Percentiles rank a stretch among this genome's conserved stretches.
Conservation (phyloP, 306 rosid genomes). For the Casuarina cunninghamiana region DNA sequence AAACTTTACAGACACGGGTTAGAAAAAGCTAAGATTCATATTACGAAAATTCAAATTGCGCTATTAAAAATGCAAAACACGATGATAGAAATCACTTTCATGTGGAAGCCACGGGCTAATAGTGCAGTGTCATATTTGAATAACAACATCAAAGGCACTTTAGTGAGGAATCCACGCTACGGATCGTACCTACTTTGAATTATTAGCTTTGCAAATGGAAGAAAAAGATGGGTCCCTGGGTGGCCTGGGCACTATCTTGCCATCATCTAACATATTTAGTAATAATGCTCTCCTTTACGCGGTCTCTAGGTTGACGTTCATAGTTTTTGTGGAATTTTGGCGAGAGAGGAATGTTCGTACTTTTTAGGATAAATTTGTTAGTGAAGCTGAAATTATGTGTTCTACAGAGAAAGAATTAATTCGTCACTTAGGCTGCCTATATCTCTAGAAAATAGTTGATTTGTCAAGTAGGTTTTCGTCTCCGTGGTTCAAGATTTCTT, state of each 20-base stretch:
- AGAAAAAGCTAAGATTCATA: not conserved
- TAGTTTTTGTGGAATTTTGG: too few species aligned
- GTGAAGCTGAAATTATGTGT: too few species aligned
- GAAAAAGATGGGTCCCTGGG: not conserved
- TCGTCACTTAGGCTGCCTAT: too few species aligned
- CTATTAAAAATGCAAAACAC: not conserved
- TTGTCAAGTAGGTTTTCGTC: too few species aligned
- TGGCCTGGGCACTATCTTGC: not conserved
- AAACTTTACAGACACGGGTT: not conserved
- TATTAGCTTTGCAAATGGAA: not conserved
- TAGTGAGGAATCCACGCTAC: constrained; percentile 39
- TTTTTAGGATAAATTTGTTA: too few species aligned
- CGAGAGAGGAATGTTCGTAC: too few species aligned
- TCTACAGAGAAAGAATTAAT: too few species aligned
- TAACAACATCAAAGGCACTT: constrained; percentile 24
- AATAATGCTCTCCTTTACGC: too few species aligned
- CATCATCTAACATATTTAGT: too few species aligned
- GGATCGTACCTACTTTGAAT: not conserved
- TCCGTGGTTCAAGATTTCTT: too few species aligned
- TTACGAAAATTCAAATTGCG: not conserved
- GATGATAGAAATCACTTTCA: constrained; percentile 14
- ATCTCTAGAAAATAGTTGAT: too few species aligned
- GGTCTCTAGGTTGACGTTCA: too few species aligned
- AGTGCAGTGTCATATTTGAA: not conserved
- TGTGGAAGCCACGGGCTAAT: constrained; percentile 21